Base-by-base conservation (phyloP, 2,329 filamentous ascomycete genomes). In the Venturiaceae sp. region DNA sequence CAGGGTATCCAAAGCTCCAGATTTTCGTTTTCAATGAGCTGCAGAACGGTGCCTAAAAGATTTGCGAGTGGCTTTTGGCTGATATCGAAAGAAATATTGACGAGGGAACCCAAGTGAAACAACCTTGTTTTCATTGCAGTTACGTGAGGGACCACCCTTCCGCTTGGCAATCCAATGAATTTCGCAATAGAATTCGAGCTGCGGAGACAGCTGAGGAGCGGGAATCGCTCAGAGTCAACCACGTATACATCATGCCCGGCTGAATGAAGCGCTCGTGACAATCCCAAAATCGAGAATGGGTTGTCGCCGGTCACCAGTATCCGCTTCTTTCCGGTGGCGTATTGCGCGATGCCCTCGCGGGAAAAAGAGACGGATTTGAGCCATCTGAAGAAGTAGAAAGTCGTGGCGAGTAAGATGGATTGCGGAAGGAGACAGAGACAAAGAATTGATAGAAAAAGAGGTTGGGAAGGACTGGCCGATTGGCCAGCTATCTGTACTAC, bases 1-100 rank as follows among this genome's bases (percentile, higher is more conserved):
- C 33, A 37, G 3, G 33, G 53, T 32, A 56, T 56, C 53, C 53
- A 56, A 9, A 39, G 33, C 8, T 56, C 53, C 8, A 56, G n/a
- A 28, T 56, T 56, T 6, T 44, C 14, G 14, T 19, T 14, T 56
- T 56, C 53, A 21, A 56, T 56, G 7, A 56, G 53, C 26, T 44
- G 32, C 16, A 44, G 37, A 19, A 41, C 32, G 26, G 23, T 44
- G n/a, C 30, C 53, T 28, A 39, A 30, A 23, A 56, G 11, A 28
- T 41, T 56, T 32, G 23, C 26, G 8, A 47, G 44, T 30, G 23
- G 44, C 26, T 30, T 47, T 39, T 23, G 53, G 26, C 33, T 56
- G 26, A 21, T 39, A 36, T 41, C 37, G 36, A 56, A 30, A 6
- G 33, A 39, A 9, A 30, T 32, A 5, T 41, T 30, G 19, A 32